phyloP scores from a whole-genome alignment of 2,329 filamentous ascomycete species.

The Arachnomyces sp. region DNA sequence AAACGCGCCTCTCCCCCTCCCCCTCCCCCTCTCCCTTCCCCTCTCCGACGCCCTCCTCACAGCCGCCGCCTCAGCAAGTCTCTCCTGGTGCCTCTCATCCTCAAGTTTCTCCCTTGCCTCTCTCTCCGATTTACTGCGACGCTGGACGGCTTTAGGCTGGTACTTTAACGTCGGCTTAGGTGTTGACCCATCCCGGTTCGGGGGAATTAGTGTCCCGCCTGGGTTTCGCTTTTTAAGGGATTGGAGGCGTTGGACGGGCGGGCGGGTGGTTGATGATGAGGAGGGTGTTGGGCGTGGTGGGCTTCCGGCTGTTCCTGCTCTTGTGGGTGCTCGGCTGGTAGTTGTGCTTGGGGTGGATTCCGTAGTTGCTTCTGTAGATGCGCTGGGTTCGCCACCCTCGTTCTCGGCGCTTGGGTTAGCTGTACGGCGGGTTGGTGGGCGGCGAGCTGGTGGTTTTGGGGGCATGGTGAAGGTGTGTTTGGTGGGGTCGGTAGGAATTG shows the following conservation, averaged over 20 bases:
- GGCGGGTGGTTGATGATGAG: slow-evolving; percentile 16
- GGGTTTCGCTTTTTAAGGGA: slow-evolving; percentile 32
- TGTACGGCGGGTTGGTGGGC: slow-evolving; percentile 1
- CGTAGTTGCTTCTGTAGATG: neutral
- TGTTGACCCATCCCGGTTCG: slow-evolving; percentile 21
- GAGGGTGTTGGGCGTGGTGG: slow-evolving; percentile 3
- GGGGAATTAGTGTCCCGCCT: slow-evolving; percentile 28
- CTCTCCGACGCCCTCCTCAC: slow-evolving; percentile 3
- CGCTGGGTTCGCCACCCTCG: neutral
- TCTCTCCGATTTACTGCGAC: slow-evolving; percentile 39
- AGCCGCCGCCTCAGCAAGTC: slow-evolving; percentile 33
- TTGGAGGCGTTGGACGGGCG: slow-evolving; percentile 35
- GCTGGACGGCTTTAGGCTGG: slow-evolving; percentile 32
- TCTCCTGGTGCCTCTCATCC: slow-evolving; percentile 31
- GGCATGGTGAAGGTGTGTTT: slow-evolving; percentile 8
- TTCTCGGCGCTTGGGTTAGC: neutral
- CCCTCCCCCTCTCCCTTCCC: slow-evolving; percentile 16
- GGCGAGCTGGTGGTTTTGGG: slow-evolving; percentile 9
- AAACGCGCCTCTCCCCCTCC: slow-evolving; percentile 24
- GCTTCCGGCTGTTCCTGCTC: neutral
- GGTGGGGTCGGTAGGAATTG: neutral
- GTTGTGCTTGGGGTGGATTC: neutral
- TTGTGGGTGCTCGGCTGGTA: neutral
- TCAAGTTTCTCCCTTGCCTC: slow-evolving; percentile 36
- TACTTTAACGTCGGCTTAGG: slow-evolving; percentile 35